Evolutionary conservation across 108 stramenopile genomes (phyloP), one percentile per base, ranked within the genome.

Genomic region (Fragilaria crotonensis): DNA sequence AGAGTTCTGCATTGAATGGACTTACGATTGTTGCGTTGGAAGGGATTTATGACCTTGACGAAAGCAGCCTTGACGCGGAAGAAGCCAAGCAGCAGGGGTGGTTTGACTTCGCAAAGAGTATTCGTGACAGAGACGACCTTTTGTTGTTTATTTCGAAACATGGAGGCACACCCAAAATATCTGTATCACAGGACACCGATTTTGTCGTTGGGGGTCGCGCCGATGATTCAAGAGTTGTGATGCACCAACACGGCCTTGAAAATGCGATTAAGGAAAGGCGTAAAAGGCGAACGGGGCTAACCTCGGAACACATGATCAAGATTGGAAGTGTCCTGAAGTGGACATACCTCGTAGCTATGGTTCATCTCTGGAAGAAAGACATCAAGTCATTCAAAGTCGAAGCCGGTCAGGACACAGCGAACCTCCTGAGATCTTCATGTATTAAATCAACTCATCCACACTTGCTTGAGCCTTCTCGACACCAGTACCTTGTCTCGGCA

Each of bases 401-500:
- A 19, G 33, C 17, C 9, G 73, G 49, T 51, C 32, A 52, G 30
- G 1, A 29, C 3, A 23, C 66, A 18, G 45, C 57, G 0, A 65
- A 67, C 11, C 66, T 68, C 33, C 59, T 70, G 31, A 60, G 28
- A 50, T 57, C 48, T 29, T 14, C 53, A 25, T 45, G 60, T 11
- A 75, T 73, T 7, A 60, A 70, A 30, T 55, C 56, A 18, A 53
- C 54, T 14, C 29, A 60, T 22, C 71, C 66, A 17, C 30, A 52
- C 9, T 46, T 66, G 30, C 59, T 74, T 11, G 26, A 41, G 2
- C 83, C 83, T 41, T 67, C 74, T 5, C 65, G 66, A 21, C 68
- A 77, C 58, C 77, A 89, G 46, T 89, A 77, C 57, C 68, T 89
- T n/a, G n/a, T n/a, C n/a, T n/a, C n/a, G n/a, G n/a, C n/a, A n/a